A percentile compares a stretch with the other conserved stretches of the same genome.
phyloP scores from a whole-genome alignment of 495 filamentous ascomycete species.

The Bombardia bombarda region DNA sequence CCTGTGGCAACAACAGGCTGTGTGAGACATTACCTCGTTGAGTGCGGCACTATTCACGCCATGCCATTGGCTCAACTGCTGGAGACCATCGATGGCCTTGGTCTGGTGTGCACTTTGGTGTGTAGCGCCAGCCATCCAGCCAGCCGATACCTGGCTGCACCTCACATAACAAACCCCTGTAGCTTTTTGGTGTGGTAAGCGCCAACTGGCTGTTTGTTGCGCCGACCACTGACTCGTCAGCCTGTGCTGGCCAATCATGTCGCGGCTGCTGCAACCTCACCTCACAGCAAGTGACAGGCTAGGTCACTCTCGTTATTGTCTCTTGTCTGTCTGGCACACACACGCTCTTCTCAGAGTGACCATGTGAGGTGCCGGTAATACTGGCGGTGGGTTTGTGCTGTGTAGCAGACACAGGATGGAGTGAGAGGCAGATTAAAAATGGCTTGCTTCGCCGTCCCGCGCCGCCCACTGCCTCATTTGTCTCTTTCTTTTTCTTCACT shows the following conservation, averaged over 20 bases:
- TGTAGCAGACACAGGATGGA: background rate
- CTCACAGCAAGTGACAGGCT: constrained; percentile 17
- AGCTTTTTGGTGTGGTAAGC: constrained; percentile 43
- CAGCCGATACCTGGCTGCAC: constrained; percentile 34
- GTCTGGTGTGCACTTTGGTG: constrained; percentile 12
- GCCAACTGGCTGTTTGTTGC: constrained; percentile 42
- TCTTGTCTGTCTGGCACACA: background rate
- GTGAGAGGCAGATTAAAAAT: background rate
- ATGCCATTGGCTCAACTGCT: constrained; percentile 30
- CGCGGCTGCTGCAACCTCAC: constrained; percentile 23
- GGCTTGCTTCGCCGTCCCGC: constrained; percentile 5
- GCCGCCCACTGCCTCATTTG: constrained; percentile 3
- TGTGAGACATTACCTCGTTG: constrained; percentile 42
- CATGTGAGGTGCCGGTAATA: background rate
- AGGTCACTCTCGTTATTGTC: constrained; percentile 1
- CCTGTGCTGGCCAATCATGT: constrained; percentile 39
- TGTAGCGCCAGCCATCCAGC: constrained; percentile 39
- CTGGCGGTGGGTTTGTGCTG: background rate
- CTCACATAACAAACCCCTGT: constrained; percentile 1
- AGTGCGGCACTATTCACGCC: constrained; percentile 32
- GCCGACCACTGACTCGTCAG: constrained; percentile 3
- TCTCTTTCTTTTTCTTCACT: constrained; percentile 1
- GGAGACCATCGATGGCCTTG: background rate
- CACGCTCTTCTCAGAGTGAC: background rate
- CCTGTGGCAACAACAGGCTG: constrained; percentile 14